Evolutionary conservation across 2,329 filamentous ascomycete genomes (phyloP), one percentile per base, ranked within the genome.

Genomic region (Hymenoscyphus fructigenus): DNA sequence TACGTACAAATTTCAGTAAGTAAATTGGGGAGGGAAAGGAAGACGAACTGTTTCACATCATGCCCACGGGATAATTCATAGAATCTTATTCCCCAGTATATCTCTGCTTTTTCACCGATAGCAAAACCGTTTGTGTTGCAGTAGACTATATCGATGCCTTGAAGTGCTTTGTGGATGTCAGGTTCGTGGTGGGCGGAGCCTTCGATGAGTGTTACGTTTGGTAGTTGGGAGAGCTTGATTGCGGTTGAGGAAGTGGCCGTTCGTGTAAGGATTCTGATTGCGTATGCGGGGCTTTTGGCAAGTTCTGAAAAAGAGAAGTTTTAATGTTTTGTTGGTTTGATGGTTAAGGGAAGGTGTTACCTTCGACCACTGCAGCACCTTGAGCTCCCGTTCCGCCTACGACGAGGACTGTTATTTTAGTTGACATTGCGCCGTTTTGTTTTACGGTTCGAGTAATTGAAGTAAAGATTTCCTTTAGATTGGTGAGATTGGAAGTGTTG

Each of bases 41-140:
- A 73, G n/a, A 73, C 57, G 29, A 68, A 72, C 44, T 72, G 70
- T 63, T 69, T 61, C 14, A 73, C 66, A 7, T 65, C 58, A 14
- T 61, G 57, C 15, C 57, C 28, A 23, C 61, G 57, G 3, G 72
- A 68, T 20, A 73, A 61, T 61, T 74, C 72, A 41, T 68, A 73
- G 10, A 67, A 62, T 5, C 72, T 59, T 36, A 72, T 65, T 1
- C 69, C 69, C 50, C 68, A 72, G 62, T 68, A 73, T 2, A 68
- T 58, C 62, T 74, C 72, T 29, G 60, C 62, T 55, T 72, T 72
- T 44, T 73, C 68, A n/a, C 72, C 72, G 15, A 72, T 26, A 6
- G 67, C 69, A 41, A 74, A 74, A 6, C 70, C 70, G 58, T 74
- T 69, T 3, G 66, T 68, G 41, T 74, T 74, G 5, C 72, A 67